Evolutionary conservation across 768 basidiomycete species (phyloP), one percentile per base, ranked within the genome.

Genomic region (Mycena sanguinolenta): DNA sequence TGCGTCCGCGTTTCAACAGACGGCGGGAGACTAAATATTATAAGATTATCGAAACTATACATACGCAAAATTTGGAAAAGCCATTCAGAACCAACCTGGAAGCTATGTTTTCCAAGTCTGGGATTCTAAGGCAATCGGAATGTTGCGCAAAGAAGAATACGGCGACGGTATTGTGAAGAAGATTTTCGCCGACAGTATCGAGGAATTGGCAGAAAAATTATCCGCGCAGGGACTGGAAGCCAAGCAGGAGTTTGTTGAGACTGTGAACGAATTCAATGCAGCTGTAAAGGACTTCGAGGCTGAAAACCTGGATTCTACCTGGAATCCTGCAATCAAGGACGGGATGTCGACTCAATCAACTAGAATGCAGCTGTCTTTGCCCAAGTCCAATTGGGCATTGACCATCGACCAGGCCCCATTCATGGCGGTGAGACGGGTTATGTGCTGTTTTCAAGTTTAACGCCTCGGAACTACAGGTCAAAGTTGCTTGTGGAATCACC

Each of bases 321-420:
- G 91, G 90, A 85, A 92, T 76, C 91, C 91, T 21, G 83, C 90
- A 2, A 79, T 89, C 38, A 92, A 92, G 74, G 91, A 92, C 71
- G 86, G 87, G 4, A 74, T 90, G 19, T 86, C 87, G 6, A 91
- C 91, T 0, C 82, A 87, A 65, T 85, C 86, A 2, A 77, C 75
- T 4, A 55, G 52, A 0, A 68, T 69, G 19, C 78, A 77, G 27
- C 76, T 91, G 38, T 54, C 74, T 16, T 71, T 87, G 16, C 83
- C 89, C 14, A 92, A 93, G 77, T 88, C 90, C 0, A 92, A 92
- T 73, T 92, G 91, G 91, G 92, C 91, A 0, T 78, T 90, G 68
- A 74, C 86, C 6, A 78, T 92, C 28, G 84, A 88, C 42, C 71
- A 84, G 49, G 76, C 81, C 16, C 90, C 90, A 0, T 90, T 90